Conservation (phyloP, 257 asterid species). For the Forsythia suspensa region DNA sequence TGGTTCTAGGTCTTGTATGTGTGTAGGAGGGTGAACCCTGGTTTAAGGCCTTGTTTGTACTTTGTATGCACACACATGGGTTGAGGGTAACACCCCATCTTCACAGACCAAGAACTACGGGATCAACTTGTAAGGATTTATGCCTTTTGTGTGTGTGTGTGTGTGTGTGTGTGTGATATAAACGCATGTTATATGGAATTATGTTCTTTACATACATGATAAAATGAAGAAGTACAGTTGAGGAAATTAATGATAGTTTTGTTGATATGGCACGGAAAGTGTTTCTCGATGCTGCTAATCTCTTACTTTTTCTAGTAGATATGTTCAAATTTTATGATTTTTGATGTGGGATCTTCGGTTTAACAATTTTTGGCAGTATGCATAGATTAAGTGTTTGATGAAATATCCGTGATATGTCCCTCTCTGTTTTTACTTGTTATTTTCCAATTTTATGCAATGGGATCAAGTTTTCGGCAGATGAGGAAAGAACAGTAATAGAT, state of each 20-base stretch:
- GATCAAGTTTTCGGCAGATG: conserved; percentile 83
- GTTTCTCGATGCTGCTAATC: neutral
- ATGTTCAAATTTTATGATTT: neutral
- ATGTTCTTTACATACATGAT: neutral
- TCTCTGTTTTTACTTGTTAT: no score
- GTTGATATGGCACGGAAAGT: neutral
- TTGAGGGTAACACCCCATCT: no score
- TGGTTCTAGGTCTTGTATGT: no score
- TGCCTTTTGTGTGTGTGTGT: neutral
- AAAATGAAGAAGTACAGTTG: neutral
- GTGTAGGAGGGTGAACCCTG: no score
- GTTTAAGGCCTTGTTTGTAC: no score
- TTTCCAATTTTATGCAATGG: conserved; percentile 43
- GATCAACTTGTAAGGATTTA: no score
- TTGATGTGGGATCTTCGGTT: neutral
- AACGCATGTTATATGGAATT: neutral
- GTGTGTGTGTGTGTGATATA: neutral
- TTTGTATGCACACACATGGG: no score
- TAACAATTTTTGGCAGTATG: neutral
- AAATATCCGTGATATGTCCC: neutral
- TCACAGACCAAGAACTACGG: no score
- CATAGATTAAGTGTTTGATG: neutral
- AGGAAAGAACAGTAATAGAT: conserved; percentile 70
- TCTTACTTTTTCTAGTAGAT: neutral
- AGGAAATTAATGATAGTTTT: neutral